Percentiles rank a stretch among this genome's conserved stretches.
These are phyloP conservation scores for Aplosporella prunicola DNA, from an alignment of 2,329 filamentous ascomycete genomes.

Conservation along the genomic window DNA sequence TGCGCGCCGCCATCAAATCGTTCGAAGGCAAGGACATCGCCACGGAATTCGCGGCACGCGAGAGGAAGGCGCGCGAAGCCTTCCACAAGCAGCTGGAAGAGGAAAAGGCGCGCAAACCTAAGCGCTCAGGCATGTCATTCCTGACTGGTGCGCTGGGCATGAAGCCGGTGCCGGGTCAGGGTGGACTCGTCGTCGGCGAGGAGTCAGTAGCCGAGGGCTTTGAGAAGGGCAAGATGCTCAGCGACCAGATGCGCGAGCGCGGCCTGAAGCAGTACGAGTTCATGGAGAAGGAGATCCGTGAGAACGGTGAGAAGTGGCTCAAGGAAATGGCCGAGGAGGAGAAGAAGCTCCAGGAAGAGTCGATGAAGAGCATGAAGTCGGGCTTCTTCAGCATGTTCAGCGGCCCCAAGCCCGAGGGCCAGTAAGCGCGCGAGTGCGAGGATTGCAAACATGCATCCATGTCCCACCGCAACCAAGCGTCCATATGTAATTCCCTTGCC, in stretches of 20 bases:
- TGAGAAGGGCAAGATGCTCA: constrained; percentile 91
- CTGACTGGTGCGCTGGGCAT: constrained; percentile 68
- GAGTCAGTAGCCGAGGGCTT: constrained; percentile 62
- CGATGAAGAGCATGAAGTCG: constrained; percentile 84
- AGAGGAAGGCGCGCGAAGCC: constrained; percentile 74
- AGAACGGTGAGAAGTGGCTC: constrained; percentile 92
- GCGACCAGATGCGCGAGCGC: constrained; percentile 85
- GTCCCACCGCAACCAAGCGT: too few species aligned
- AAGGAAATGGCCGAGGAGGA: constrained; percentile 84
- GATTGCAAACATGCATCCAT: too few species aligned
- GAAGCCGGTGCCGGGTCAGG: constrained; percentile 52
- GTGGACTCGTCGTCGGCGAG: constrained; percentile 47
- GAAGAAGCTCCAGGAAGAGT: constrained; percentile 83
- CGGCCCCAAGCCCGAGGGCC: neutral
- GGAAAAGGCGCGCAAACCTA: constrained; percentile 54
- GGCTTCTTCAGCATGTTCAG: constrained; percentile 54
- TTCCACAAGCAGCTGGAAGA: constrained; percentile 70
- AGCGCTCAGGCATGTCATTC: constrained; percentile 55
- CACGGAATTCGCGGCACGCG: constrained; percentile 77
- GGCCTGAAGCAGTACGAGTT: constrained; percentile 84
- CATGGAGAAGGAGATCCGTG: constrained; percentile 80
- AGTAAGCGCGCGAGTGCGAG: neutral
- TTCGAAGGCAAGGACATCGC: constrained; percentile 88
- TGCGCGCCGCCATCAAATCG: constrained; percentile 74
- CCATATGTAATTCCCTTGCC: too few species aligned